Evolutionary conservation across 768 basidiomycete species (phyloP).

Genomic region (Tephrocybe rancida): DNA sequence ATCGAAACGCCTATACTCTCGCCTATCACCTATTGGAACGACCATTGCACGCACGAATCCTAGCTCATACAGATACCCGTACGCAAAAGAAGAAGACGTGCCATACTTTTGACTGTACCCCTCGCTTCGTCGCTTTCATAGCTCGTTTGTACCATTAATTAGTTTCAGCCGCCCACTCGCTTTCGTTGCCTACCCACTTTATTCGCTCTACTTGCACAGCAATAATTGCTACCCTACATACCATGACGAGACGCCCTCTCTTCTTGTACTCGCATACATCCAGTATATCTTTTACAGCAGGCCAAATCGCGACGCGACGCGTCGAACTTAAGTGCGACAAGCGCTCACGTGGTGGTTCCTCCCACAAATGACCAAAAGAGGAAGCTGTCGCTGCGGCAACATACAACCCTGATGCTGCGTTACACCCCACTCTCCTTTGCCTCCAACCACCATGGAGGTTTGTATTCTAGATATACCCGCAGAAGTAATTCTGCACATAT

Average conservation of each 20-base stretch:
- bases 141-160: conserved; percentile 13
- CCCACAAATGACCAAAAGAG: background rate
- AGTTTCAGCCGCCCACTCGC: background rate
- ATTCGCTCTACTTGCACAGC: background rate
- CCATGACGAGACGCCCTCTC: background rate
- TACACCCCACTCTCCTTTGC: background rate
- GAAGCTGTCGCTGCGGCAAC: conserved; percentile 4
- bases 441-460: conserved; percentile 16
- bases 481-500: conserved; percentile 61
- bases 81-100: conserved; percentile 5
- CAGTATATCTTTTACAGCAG: too few relatives aligned
- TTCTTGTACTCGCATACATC: too few relatives aligned
- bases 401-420: background rate
- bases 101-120: conserved; percentile 1
- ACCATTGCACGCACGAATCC: conserved; percentile 4
- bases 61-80: conserved; percentile 7
- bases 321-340: background rate
- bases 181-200: conserved; percentile 2
- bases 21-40: conserved; percentile 7
- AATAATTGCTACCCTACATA: conserved; percentile 9
- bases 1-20: background rate
- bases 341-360: conserved; percentile 7
- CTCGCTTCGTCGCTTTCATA: conserved; percentile 4
- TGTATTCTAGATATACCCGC: conserved; percentile 46
- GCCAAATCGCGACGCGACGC: conserved; percentile 2